Evolutionary conservation across 495 filamentous ascomycete species (phyloP).

Genomic region (Xeromyces bisporus): DNA sequence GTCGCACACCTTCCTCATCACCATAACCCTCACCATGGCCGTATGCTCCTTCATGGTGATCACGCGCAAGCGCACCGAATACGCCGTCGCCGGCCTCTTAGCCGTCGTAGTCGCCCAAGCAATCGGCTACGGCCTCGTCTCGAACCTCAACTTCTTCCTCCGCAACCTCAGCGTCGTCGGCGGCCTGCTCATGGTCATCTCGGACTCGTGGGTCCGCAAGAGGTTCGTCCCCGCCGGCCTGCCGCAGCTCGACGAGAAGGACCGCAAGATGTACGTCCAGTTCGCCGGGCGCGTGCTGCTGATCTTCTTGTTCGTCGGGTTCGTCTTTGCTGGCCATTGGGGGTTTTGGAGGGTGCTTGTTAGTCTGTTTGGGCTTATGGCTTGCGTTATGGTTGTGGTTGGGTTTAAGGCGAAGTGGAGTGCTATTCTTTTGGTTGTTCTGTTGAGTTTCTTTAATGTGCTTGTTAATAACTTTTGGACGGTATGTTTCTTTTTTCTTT

Average conservation of each 20-base stretch:
- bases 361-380: conserved; percentile 64
- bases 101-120: conserved; percentile 90
- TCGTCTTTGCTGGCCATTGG: conserved; percentile 92
- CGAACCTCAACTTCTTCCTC: conserved; percentile 99
- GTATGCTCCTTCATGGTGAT: conserved; percentile 74
- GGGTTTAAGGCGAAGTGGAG: conserved; percentile 99
- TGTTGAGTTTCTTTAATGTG: conserved; percentile 90
- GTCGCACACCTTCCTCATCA: conserved; percentile 82
- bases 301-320: conserved; percentile 93
- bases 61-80: conserved; percentile 75
- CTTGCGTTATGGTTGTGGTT: conserved; percentile 96
- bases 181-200: conserved; percentile 91
- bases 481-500: conserved; percentile 38
- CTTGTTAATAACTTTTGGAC: conserved; percentile 99
- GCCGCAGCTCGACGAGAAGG: conserved; percentile 91
- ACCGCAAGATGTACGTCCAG: conserved; percentile 99
- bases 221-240: conserved; percentile 89
- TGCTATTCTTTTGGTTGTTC: conserved; percentile 80
- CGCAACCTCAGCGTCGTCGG: conserved; percentile 95
- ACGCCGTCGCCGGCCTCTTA: conserved; percentile 78
- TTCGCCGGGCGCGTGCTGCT: conserved; percentile 88
- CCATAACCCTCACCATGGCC: conserved; percentile 82
- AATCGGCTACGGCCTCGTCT: conserved; percentile 92
- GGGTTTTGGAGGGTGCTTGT: conserved; percentile 69
- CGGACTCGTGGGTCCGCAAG: conserved; percentile 95